Percentiles rank a stretch among this genome's conserved stretches.
Conservation (phyloP, 495 filamentous ascomycete species). For the Neurospora sp. region DNA sequence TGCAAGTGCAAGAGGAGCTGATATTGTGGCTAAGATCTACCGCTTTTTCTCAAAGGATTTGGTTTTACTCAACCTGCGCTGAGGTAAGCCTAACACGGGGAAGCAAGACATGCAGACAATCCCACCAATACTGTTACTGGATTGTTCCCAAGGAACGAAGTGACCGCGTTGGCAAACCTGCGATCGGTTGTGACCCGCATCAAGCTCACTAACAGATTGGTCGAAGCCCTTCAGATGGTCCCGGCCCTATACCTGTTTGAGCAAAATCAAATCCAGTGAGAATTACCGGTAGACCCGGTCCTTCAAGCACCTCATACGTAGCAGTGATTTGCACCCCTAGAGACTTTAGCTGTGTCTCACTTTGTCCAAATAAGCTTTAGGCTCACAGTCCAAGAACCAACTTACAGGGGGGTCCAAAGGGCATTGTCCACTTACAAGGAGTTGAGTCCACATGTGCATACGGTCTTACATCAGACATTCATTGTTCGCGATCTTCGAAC, state of each 20-base stretch:
- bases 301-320: neutral
- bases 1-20: neutral
- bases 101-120: no score
- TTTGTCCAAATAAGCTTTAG: neutral
- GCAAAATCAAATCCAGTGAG: no score
- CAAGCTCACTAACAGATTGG: no score
- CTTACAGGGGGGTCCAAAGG: neutral
- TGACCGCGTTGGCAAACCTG: no score
- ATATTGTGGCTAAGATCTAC: neutral
- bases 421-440: neutral
- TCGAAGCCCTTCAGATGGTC: no score
- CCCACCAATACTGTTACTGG: no score
- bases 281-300: neutral
- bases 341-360: neutral
- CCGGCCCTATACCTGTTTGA: no score
- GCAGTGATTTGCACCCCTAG: neutral
- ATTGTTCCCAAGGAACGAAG: no score
- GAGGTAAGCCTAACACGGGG: no score
- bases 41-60: no score
- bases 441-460: neutral
- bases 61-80: no score
- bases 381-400: neutral
- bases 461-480: neutral
- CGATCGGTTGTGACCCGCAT: no score
- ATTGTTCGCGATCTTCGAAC: neutral